Conservation (phyloP, 768 basidiomycete genomes). For the Suillus lakei region DNA sequence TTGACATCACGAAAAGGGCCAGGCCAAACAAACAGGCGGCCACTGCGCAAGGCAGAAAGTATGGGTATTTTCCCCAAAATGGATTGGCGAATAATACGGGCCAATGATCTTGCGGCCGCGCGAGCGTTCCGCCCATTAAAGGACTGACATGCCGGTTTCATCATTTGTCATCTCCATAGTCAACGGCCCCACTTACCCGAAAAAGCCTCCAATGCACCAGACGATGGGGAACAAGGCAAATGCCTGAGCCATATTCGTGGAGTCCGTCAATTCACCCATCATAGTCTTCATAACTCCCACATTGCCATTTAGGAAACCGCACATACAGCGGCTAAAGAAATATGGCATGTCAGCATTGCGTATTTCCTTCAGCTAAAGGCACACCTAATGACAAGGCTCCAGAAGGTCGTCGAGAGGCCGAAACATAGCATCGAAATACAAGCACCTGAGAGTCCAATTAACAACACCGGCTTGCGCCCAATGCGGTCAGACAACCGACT, state of each 20-base stretch:
- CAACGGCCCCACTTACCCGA: slow-evolving; percentile 34
- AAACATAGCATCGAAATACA: slow-evolving; percentile 60
- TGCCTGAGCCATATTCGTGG: slow-evolving; percentile 38
- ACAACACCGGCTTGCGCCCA: slow-evolving; percentile 65
- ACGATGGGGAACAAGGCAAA: slow-evolving; percentile 35
- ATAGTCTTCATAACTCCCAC: slow-evolving; percentile 69
- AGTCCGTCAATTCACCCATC: slow-evolving; percentile 63
- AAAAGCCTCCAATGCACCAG: slow-evolving; percentile 36
- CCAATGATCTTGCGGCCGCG: slow-evolving; percentile 58
- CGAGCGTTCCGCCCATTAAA: slow-evolving; percentile 60
- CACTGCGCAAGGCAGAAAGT: slow-evolving; percentile 40
- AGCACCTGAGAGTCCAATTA: slow-evolving; percentile 57
- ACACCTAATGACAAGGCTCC: slow-evolving; percentile 59
- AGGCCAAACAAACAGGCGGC: slow-evolving; percentile 20
- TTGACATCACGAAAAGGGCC: slow-evolving; percentile 20
- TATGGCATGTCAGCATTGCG: background rate
- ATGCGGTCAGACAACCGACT: slow-evolving; percentile 61
- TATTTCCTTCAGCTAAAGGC: background rate
- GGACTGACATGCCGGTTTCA: slow-evolving; percentile 51
- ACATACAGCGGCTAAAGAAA: slow-evolving; percentile 35
- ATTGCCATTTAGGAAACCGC: slow-evolving; percentile 45
- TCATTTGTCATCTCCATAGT: background rate
- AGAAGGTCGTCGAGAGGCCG: slow-evolving; percentile 63
- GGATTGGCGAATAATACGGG: slow-evolving; percentile 48
- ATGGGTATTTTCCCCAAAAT: slow-evolving; percentile 42